phyloP scores from a whole-genome alignment of 805 yeast genomes.

The Candida orba region DNA sequence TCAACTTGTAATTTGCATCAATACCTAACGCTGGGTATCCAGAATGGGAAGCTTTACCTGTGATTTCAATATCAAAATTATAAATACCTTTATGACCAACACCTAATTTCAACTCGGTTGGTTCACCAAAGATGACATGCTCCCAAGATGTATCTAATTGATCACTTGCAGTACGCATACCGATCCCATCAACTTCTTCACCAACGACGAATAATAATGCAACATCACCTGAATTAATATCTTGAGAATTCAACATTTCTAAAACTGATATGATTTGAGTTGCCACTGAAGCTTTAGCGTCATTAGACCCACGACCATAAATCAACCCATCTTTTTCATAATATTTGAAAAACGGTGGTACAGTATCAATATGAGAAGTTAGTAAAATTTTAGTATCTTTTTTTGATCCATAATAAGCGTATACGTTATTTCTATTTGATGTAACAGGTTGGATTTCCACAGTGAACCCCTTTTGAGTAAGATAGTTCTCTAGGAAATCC shows the following conservation, averaged over 20 bases:
- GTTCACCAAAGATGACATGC: constrained; percentile 65
- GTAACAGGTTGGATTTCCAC: constrained; percentile 39
- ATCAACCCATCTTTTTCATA: constrained; percentile 37
- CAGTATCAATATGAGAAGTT: constrained; percentile 67
- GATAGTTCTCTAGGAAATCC: constrained; percentile 11
- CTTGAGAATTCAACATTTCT: constrained; percentile 34
- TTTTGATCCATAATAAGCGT: constrained; percentile 39
- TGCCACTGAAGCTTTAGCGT: constrained; percentile 68
- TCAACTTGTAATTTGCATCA: constrained; percentile 50
- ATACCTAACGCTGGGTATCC: constrained; percentile 67
- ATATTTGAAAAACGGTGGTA: constrained; percentile 58
- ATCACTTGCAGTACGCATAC: constrained; percentile 43
- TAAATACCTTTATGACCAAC: constrained; percentile 63
- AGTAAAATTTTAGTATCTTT: constrained; percentile 40
- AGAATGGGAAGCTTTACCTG: constrained; percentile 57
- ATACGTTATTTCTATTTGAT: constrained; percentile 39
- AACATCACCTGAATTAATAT: constrained; percentile 42
- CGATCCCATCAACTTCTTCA: constrained; percentile 61
- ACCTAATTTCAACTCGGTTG: constrained; percentile 62
- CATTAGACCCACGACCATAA: constrained; percentile 61
- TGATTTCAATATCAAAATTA: constrained; percentile 33
- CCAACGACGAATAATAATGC: constrained; percentile 59
- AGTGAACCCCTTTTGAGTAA: constrained; percentile 35
- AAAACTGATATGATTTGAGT: constrained; percentile 49
- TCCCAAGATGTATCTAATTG: constrained; percentile 41